Evolutionary conservation across 345 rosid species (phyloP).

Genomic region (Litchi chinensis): DNA sequence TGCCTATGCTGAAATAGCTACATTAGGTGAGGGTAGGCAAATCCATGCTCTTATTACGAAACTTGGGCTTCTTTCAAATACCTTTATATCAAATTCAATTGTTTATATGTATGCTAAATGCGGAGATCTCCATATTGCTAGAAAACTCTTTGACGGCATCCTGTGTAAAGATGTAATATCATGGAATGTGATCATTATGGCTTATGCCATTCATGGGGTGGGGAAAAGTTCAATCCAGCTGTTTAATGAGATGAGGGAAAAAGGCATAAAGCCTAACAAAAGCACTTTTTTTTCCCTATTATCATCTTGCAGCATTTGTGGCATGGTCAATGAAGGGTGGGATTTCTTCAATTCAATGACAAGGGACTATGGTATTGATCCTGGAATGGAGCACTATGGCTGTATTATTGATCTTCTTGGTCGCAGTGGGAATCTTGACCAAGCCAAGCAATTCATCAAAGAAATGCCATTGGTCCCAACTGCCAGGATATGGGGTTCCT

Average conservation of each 20-base stretch:
- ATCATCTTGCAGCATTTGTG: slow-evolving; percentile 73
- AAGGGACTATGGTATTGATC: slow-evolving; percentile 59
- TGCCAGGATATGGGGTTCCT: slow-evolving; percentile 80
- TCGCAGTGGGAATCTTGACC: slow-evolving; percentile 53
- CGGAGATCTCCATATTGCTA: slow-evolving; percentile 67
- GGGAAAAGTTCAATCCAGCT: slow-evolving; percentile 50
- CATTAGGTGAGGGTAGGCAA: slow-evolving; percentile 52
- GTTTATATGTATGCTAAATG: slow-evolving; percentile 69
- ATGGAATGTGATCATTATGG: slow-evolving; percentile 84
- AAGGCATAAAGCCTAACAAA: slow-evolving; percentile 53
- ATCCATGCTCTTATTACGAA: slow-evolving; percentile 56
- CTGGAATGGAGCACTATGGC: slow-evolving; percentile 71
- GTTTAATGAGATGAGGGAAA: slow-evolving; percentile 53
- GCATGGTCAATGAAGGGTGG: slow-evolving; percentile 77
- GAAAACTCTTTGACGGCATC: slow-evolving; percentile 48
- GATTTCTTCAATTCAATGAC: slow-evolving; percentile 59
- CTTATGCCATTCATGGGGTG: slow-evolving; percentile 66
- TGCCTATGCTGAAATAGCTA: slow-evolving; percentile 62
- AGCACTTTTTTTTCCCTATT: slow-evolving; percentile 72
- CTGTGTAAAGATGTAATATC: slow-evolving; percentile 56
- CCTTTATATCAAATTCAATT: slow-evolving; percentile 59
- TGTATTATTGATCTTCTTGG: slow-evolving; percentile 84
- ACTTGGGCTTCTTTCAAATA: slow-evolving; percentile 39
- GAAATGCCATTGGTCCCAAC: slow-evolving; percentile 62
- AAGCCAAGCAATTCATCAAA: slow-evolving; percentile 54